Evolutionary conservation across 192 early-diverging fungal species (phyloP).

Genomic region (Chytriomyces sp.): DNA sequence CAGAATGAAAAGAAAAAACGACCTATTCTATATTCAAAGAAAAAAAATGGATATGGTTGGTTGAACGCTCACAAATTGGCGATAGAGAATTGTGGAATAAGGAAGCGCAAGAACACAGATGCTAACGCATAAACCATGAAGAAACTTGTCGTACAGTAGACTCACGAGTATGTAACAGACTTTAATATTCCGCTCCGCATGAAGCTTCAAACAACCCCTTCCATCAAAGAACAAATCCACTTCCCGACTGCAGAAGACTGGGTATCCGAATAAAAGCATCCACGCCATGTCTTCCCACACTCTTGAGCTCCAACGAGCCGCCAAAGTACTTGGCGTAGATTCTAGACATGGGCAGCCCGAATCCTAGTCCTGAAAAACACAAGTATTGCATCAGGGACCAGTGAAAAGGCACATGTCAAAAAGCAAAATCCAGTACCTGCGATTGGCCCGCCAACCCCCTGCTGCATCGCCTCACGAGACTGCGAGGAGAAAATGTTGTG

Average conservation of each 20-base stretch:
- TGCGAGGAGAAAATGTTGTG: conserved; percentile 73
- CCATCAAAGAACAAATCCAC: too few species aligned
- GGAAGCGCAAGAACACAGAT: too few species aligned
- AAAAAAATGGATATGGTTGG: too few species aligned
- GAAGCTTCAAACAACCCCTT: too few species aligned
- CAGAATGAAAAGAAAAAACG: too few species aligned
- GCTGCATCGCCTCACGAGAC: conserved; percentile 75
- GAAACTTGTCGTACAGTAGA: too few species aligned
- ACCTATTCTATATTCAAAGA: too few species aligned
- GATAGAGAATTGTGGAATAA: too few species aligned
- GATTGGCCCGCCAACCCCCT: conserved; percentile 90
- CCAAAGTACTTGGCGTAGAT: conserved; percentile 83
- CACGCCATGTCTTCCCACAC: conserved; percentile 82
- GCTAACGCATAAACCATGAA: too few species aligned
- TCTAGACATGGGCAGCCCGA: conserved; percentile 61
- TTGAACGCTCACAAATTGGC: too few species aligned
- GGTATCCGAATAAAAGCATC: conserved; percentile 91
- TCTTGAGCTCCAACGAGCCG: conserved; percentile 79
- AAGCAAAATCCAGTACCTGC: conserved; percentile 53
- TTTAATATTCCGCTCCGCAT: too few species aligned
- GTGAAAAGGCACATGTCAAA: conserved; percentile 9
- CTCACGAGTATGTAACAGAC: too few species aligned
- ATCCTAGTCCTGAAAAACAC: conserved; percentile 58
- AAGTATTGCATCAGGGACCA: neutral
- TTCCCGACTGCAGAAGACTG: conserved; percentile 69